Evolutionary conservation across 495 filamentous ascomycete species (phyloP).

Genomic region (Ascobolus immersus): DNA sequence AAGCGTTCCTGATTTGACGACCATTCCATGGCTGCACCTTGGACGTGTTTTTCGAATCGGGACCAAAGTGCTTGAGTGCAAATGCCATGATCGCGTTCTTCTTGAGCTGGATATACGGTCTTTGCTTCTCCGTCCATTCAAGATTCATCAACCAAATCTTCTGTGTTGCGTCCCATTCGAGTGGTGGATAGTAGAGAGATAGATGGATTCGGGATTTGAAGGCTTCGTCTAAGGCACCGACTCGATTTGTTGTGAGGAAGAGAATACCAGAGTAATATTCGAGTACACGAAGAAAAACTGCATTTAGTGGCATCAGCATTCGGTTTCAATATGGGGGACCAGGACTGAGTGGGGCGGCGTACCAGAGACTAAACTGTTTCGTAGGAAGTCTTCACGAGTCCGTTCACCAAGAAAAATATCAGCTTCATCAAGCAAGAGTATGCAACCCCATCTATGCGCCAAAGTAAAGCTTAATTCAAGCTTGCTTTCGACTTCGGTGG

Average conservation of each 20-base stretch:
- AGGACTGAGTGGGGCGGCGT: too few species aligned
- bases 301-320: too few species aligned
- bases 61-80: too few species aligned
- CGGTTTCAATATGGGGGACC: too few species aligned
- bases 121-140: neutral
- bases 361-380: conserved; percentile 28
- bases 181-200: conserved; percentile 22
- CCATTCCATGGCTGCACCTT: neutral
- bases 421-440: conserved; percentile 31
- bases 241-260: conserved; percentile 32
- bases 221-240: conserved; percentile 26
- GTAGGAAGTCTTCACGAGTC: conserved; percentile 17
- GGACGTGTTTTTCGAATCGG: neutral
- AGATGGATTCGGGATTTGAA: conserved; percentile 26
- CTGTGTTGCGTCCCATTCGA: too few species aligned
- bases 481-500: conserved; percentile 19
- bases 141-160: too few species aligned
- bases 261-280: conserved; percentile 36
- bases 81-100: too few species aligned
- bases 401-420: conserved; percentile 30
- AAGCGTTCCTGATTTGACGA: conserved; percentile 1
- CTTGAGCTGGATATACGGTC: too few species aligned
- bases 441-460: conserved; percentile 23
- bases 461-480: conserved; percentile 20
- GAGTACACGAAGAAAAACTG: conserved; percentile 28